These are phyloP conservation scores for Metschnikowia rubicola DNA, from an alignment of 805 yeast species.

Conservation along the genomic window DNA sequence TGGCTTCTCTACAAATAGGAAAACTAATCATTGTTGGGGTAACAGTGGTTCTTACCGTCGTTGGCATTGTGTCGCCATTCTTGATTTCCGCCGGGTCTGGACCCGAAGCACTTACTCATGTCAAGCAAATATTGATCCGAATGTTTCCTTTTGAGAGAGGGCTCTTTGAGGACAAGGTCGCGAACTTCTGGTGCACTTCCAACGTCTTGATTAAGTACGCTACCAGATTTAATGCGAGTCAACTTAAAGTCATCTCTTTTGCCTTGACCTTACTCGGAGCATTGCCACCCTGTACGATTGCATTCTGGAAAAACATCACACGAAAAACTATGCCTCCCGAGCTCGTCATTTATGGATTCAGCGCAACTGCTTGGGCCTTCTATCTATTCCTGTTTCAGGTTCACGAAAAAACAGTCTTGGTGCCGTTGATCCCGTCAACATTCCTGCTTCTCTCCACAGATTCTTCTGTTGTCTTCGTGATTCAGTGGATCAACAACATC, in stretches of 20 bases:
- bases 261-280: conserved; percentile 44
- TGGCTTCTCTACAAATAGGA: conserved; percentile 42
- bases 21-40: conserved; percentile 60
- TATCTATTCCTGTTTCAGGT: conserved; percentile 92
- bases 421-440: conserved; percentile 84
- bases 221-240: conserved; percentile 46
- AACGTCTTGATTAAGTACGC: conserved; percentile 75
- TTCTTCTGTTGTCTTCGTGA: conserved; percentile 61
- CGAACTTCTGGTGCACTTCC: conserved; percentile 96
- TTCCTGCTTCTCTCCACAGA: conserved; percentile 56
- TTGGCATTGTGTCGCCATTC: conserved; percentile 57
- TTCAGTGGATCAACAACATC: conserved; percentile 84
- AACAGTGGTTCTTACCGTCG: conserved; percentile 57
- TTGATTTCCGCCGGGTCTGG: conserved; percentile 34
- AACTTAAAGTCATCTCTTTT: conserved; percentile 60
- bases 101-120: conserved; percentile 28
- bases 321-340: conserved; percentile 18
- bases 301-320: conserved; percentile 35
- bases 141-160: conserved; percentile 94
- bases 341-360: conserved; percentile 60
- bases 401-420: conserved; percentile 86
- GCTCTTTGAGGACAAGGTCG: conserved; percentile 94
- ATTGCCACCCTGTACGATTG: conserved; percentile 29
- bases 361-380: conserved; percentile 83
- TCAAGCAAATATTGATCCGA: conserved; percentile 57